Base-by-base conservation (phyloP, 345 rosid genomes). In the Pseudoturritis turrita region DNA sequence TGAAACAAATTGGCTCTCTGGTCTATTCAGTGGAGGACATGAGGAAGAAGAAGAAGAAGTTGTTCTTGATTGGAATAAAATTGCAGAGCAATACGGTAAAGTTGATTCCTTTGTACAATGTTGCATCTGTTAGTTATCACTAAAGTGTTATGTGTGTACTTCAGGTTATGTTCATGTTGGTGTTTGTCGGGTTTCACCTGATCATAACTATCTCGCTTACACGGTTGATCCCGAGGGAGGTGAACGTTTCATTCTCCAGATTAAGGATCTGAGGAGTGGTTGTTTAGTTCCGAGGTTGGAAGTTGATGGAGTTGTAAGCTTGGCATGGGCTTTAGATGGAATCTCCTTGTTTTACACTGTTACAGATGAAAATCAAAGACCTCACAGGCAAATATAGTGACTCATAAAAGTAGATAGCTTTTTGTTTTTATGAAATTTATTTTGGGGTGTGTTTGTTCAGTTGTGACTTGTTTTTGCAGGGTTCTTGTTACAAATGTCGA, bases 301-400 rank as follows among this genome's bases (percentile, higher is more conserved):
- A 55, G 84, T 65, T 58, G 75, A 81, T 63, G 86, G 96, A 18
- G 92, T 88, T 74, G 90, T 90, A 65, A 93, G 90, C 79, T 65
- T 93, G 88, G 96, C 96, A 8, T 93, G 97, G 97, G 94, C 89
- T 82, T 81, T 74, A 81, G 94, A 93, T 81, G 77, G 94, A 69
- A 26, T 62, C 56, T 83, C 83, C 65, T 74, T 93, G 79, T 87
- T 93, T 68, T 93, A 90, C 68, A 88, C 98, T 14, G 40, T 81
- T 26, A 31, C 77, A 5, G 90, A 93, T 74, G 81, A 84, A 68
- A 83, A 83, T 63, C 97, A 88, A 73, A 73, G 97, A 65, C 96
- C 98, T 67, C 77, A 77, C 79, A 90, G 93, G 96, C 74, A 86
- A 71, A 47, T 52, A 13, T 13, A 74, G 45, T 73, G 28, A 36